Base-by-base conservation (phyloP, 176 grass and related monocot species). In the Otatea glauca region DNA sequence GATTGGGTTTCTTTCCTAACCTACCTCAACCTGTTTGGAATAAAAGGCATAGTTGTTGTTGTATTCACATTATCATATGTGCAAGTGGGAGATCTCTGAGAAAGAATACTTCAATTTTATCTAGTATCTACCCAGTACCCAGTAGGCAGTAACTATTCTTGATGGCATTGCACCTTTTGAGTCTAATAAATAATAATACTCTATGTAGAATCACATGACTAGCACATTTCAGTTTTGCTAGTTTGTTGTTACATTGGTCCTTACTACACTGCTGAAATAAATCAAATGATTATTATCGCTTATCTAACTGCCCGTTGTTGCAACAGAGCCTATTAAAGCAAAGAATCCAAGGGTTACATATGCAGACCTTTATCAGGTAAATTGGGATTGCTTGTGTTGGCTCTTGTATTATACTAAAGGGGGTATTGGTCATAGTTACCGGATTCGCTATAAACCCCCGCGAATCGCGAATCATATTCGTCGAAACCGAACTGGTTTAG, bases 321-420 rank as follows among this genome's bases (percentile, higher is more conserved):
- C 25, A 59, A 45, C 78, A 99, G 96, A 96, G 62, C 86, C 93
- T 78, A 89, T 98, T 55, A 98, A 95, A 88, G 72, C 66, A 4
- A 92, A 87, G 58, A 88, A 88, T 80, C 91, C 92, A 20, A 98
- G 62, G 88, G 71, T 98, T 84, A 95, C 92, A 64, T 98, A 95
- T 70, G 95, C 95, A 41, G 95, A 98, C 56, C 89, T 98, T 88
- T 95, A 95, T 81, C 95, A 98, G 95, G 96, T 98, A 87, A 88
- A 59, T 77, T 35, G 21, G 10, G 4, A 77, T 45, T 38, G 51
- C 47, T 78, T 87, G 4, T 68, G 17, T 85, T 70, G 71, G 5
- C 34, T 80, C 8, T 12, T 72, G 43, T 81, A 66, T 24, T 50
- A 34, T 43, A 17, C 60, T 54, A 42, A 42, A 39, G 38, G 38